Conservation (phyloP, 169 alveolate genomes). For the Eimeria brunetti region DNA sequence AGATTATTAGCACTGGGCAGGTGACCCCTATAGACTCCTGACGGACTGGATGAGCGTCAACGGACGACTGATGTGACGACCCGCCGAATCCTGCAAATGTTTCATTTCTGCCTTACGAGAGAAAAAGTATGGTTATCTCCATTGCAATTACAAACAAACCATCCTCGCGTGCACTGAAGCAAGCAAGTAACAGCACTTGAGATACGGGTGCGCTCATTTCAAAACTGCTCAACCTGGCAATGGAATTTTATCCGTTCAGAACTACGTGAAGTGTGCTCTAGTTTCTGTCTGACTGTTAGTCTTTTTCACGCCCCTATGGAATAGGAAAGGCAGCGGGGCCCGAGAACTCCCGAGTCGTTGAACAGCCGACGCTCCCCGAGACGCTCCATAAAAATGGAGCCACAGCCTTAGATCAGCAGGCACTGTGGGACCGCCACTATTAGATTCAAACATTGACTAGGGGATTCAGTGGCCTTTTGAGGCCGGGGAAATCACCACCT, state of each 20-base stretch:
- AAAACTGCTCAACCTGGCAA: neutral
- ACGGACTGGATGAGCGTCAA: neutral
- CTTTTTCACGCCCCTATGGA: neutral
- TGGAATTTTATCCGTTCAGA: neutral
- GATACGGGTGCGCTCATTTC: conserved; percentile 7
- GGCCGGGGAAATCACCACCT: neutral
- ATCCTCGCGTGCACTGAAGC: neutral
- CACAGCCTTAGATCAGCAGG: conserved; percentile 6
- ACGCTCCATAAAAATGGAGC: neutral
- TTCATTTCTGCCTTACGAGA: neutral
- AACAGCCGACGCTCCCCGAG: neutral
- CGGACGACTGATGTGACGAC: neutral
- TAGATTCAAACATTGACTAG: neutral
- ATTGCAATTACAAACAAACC: neutral
- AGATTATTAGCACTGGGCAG: neutral
- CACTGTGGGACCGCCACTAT: neutral
- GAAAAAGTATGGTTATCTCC: neutral
- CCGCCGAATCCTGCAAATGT: neutral
- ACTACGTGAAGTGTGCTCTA: neutral
- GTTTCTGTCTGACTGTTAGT: neutral
- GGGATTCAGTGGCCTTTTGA: neutral
- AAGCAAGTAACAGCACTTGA: conserved; percentile 3
- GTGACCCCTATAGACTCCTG: neutral
- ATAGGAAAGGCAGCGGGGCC: neutral
- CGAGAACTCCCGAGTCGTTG: neutral